These are phyloP conservation scores for Phaffomyces thermotolerans DNA, from an alignment of 805 yeast species.

Conservation along the genomic window DNA sequence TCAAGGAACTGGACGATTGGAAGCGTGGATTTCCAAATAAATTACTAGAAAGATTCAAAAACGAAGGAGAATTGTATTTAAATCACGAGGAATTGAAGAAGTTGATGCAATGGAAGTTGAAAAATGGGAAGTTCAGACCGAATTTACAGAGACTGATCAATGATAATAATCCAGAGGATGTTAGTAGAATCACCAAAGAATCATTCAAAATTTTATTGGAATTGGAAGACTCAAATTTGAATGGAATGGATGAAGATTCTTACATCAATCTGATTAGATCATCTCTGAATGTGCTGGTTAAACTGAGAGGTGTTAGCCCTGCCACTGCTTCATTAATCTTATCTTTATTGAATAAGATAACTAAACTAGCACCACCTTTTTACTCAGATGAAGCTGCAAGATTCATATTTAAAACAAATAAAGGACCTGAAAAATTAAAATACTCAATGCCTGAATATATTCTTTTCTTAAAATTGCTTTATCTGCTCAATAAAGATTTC, in stretches of 20 bases:
- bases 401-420: conserved; percentile 7
- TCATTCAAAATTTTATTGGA: conserved; percentile 11
- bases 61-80: conserved; percentile 3
- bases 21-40: conserved; percentile 7
- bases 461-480: conserved; percentile 11
- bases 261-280: conserved; percentile 10
- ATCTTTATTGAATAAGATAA: conserved; percentile 12
- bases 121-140: conserved; percentile 23
- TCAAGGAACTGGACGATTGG: conserved; percentile 19
- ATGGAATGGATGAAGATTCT: conserved; percentile 1
- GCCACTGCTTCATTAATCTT: conserved; percentile 23
- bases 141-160: conserved; percentile 16
- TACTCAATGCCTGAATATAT: conserved; percentile 19
- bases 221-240: background rate
- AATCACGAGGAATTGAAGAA: conserved; percentile 16
- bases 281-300: conserved; percentile 6
- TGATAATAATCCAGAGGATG: conserved; percentile 14
- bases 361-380: conserved; percentile 20
- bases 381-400: conserved; percentile 22
- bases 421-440: conserved; percentile 12
- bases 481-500: conserved; percentile 8
- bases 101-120: conserved; percentile 23
- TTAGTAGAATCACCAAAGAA: conserved; percentile 5
- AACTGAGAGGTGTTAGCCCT: conserved; percentile 23
- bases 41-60: conserved; percentile 6